Base-by-base conservation (phyloP, 2,329 filamentous ascomycete species). In the Lachnellula cervina region DNA sequence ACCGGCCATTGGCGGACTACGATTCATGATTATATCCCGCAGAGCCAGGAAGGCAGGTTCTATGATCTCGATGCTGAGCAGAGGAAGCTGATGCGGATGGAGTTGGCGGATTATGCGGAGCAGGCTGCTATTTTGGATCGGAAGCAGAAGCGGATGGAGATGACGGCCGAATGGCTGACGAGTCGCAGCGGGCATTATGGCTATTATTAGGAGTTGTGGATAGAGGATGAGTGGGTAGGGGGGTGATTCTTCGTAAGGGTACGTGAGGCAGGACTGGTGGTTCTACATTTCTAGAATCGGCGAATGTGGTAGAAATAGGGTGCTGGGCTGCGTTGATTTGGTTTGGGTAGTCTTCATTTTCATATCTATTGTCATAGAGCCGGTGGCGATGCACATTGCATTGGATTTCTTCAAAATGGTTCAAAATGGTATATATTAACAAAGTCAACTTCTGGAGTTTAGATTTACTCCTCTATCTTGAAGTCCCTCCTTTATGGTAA, bases 1-100 rank as follows among this genome's bases (percentile, higher is more conserved):
- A 58, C 56, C 16, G 62, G 60, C 1, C 52, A 56, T 28, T 64
- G 59, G 58, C 45, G 52, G 13, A 51, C 47, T 5, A 55, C 43
- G 3, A 37, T 61, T n/a, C 54, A 59, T 51, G 57, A 61, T 35
- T 58, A 58, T 34, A 59, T 61, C 40, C 59, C 58, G 13, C 54
- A 48, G 25, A 35, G 34, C 32, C 38, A 25, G 45, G 48, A n/a
- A 51, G 40, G 28, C 21, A 46, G 9, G 28, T 21, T 49, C 21
- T 49, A 46, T 28, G 42, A 56, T 28, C 35, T 59, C 38, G 48
- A 34, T 4, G 17, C 35, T 23, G 55, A 54, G 40, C 53, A 60
- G 47, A 58, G 48, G 43, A 35, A 28, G 48, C 6, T 54, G 17
- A 43, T 52, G 43, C 50, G 58, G 17, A 57, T 54, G 52, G 60